These are phyloP conservation scores for Podospora australis DNA, from an alignment of 495 filamentous ascomycete genomes.

Conservation along the genomic window DNA sequence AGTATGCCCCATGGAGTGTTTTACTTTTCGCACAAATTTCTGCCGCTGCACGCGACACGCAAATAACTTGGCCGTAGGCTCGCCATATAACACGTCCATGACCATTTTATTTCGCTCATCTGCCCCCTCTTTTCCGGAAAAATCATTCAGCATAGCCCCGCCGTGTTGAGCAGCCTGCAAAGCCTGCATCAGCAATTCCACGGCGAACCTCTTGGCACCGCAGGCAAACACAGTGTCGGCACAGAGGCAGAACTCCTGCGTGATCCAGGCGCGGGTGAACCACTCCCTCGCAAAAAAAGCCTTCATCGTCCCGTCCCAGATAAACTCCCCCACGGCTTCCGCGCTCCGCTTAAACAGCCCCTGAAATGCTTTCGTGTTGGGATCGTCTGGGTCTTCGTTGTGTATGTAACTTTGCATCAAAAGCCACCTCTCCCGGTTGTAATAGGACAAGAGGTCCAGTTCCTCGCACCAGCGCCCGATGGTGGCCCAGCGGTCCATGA, in stretches of 20 bases:
- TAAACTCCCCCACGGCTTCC: constrained; percentile 1
- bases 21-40: neutral
- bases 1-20: neutral
- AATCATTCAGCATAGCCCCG: too few species aligned
- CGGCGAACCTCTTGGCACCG: constrained; percentile 4
- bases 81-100: neutral
- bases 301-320: neutral
- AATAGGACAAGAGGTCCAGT: neutral
- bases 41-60: neutral
- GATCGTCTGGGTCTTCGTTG: neutral
- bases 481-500: constrained; percentile 1
- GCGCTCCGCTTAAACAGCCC: neutral
- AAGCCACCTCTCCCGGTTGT: neutral
- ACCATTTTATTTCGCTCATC: neutral
- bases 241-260: constrained; percentile 25
- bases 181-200: neutral
- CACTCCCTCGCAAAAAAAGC: constrained; percentile 19
- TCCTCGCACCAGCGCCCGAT: neutral
- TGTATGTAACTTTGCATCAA: too few species aligned
- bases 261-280: constrained; percentile 28
- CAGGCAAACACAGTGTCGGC: constrained; percentile 20
- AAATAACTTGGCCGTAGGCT: neutral
- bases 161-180: neutral
- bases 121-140: too few species aligned
- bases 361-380: neutral